Evolutionary conservation across 257 asterid species (phyloP), one percentile per base, ranked within the genome.

Genomic region (Thymus quinquecostatus): DNA sequence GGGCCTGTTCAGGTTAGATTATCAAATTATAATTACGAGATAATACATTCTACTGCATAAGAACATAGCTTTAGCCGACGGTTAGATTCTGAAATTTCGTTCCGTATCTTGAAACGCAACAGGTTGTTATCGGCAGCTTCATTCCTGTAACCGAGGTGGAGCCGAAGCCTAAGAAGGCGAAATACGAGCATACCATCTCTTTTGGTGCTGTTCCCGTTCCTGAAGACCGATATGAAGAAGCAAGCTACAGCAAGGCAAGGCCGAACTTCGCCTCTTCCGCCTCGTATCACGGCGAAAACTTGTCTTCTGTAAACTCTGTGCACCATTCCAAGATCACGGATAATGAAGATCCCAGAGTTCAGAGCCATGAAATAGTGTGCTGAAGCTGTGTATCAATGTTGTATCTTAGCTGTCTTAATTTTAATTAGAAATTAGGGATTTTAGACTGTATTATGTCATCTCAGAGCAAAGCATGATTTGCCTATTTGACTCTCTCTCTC

Each of bases 91-190:
- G 71, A 68, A 66, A 45, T 29, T 33, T 21, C 28, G 29, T 33
- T 65, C 62, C 53, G 21, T 81, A 73, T 51, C 56, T 58, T 68
- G n/a, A 10, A n/a, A 38, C 34, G 75, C 72, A 64, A 78, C 88
- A 92, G 98, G 92, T 92, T 45, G 95, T 92, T 59, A 74, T 92
- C 7, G 97, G 92, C 54, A 88, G 93, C 80, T 92, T 92, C 80
- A 48, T 87, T 59, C 76, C 88, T 0, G 90, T 82, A 47, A 72
- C 70, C 21, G 82, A 83, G 75, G 81, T 79, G 59, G 82, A 81
- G 81, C 82, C 60, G 41, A 86, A 82, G 72, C 82, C 86, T 0
- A 90, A 83, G 88, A 90, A 88, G 83, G 85, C 79, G 57, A 86
- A 77, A 67, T 69, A 81, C 58, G 94, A 82, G 83, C 90, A 75